phyloP scores from a whole-genome alignment of 441 rosid genomes.

The Breynia disticha region DNA sequence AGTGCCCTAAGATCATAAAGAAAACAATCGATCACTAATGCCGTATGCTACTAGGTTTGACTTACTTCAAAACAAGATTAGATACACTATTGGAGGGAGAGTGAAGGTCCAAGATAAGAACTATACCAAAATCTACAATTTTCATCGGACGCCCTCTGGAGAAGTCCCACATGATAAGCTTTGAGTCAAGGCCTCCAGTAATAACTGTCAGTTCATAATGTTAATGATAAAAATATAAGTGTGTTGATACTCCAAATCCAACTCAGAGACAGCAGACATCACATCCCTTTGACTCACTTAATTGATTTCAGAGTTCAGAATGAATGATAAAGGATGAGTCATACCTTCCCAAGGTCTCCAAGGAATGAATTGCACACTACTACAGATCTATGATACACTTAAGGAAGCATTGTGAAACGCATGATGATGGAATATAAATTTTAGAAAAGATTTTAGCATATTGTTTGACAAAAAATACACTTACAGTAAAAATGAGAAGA shows the following conservation, averaged over 20 bases:
- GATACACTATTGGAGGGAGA: not conserved
- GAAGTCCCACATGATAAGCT: slow-evolving; percentile 87
- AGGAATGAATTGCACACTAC: slow-evolving; percentile 81
- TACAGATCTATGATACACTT: slow-evolving; percentile 57
- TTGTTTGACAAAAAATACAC: not conserved
- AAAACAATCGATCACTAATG: not conserved
- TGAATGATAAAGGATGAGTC: not conserved
- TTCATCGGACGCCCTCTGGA: slow-evolving; percentile 64
- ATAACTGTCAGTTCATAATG: slow-evolving; percentile 31
- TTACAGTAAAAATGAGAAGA: not conserved
- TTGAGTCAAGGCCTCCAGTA: slow-evolving; percentile 88
- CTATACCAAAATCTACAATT: slow-evolving; percentile 62
- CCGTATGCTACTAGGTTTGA: not conserved
- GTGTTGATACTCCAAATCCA: not conserved
- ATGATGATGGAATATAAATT: not conserved
- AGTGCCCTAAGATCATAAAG: not conserved
- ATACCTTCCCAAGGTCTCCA: slow-evolving; percentile 98
- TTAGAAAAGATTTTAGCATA: not conserved
- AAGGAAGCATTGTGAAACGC: slow-evolving; percentile 25
- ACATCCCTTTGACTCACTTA: no score
- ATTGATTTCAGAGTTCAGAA: not conserved
- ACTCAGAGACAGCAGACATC: no score
- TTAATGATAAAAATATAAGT: slow-evolving; percentile 5
- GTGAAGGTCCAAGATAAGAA: not conserved
- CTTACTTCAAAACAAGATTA: not conserved